Percentiles rank a stretch among this genome's conserved stretches.
Conservation (phyloP, 2,329 filamentous ascomycete genomes). For the Colletotrichum tabaci region DNA sequence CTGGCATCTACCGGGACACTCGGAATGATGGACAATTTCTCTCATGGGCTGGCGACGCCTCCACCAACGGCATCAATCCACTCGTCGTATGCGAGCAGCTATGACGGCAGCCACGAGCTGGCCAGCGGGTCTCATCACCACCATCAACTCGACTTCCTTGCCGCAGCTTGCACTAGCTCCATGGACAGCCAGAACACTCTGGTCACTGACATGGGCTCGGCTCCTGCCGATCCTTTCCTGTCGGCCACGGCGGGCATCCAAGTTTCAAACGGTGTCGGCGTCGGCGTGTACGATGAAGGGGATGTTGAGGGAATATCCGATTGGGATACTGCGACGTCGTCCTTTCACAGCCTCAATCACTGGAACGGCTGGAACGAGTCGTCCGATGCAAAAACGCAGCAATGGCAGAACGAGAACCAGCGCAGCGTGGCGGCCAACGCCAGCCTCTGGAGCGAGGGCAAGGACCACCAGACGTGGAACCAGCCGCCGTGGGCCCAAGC, state of each 20-base stretch:
- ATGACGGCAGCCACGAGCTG: constrained; percentile 53
- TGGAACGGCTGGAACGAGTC: constrained; percentile 42
- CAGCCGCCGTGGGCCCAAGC: constrained; percentile 48
- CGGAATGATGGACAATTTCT: constrained; percentile 65
- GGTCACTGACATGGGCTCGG: constrained; percentile 39
- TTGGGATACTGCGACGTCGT: constrained; percentile 39
- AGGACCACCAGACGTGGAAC: constrained; percentile 53
- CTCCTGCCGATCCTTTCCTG: constrained; percentile 40
- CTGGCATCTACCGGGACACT: constrained; percentile 53
- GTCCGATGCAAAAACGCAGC: constrained; percentile 38
- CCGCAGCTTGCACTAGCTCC: constrained; percentile 39
- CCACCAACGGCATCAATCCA: constrained; percentile 68
- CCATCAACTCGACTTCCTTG: constrained; percentile 42
- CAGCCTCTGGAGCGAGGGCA: constrained; percentile 47
- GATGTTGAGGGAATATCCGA: constrained; percentile 37
- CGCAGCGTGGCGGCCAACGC: constrained; percentile 46
- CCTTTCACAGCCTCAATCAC: constrained; percentile 40
- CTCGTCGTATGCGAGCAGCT: constrained; percentile 61
- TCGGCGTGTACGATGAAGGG: constrained; percentile 42
- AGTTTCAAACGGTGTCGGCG: constrained; percentile 38
- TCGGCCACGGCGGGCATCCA: constrained; percentile 43
- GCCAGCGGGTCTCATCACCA: constrained; percentile 41
- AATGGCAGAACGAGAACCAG: constrained; percentile 42
- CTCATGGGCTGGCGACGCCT: constrained; percentile 69
- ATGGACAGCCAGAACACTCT: constrained; percentile 43